Percentiles rank a stretch among this genome's conserved stretches.
Conservation (phyloP, 345 rosid genomes). For the Raphanus raphanistrum region DNA sequence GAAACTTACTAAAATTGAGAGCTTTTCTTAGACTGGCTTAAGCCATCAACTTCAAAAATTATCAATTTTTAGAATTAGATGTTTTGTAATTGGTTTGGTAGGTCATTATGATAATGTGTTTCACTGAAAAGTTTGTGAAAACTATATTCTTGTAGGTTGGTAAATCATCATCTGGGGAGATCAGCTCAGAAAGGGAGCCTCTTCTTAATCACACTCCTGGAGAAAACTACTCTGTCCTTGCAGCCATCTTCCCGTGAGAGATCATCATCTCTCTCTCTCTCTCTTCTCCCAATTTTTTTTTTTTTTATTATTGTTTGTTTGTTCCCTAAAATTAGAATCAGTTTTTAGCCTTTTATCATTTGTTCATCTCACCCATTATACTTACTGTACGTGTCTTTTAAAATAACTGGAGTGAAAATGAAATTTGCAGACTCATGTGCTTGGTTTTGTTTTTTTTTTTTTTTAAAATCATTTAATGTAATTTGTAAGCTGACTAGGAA, state of each 20-base stretch:
- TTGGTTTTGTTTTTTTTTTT: not conserved
- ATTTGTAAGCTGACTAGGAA: not conserved
- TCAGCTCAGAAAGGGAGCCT: slow-evolving; percentile 56
- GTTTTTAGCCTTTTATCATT: too few species aligned
- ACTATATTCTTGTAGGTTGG: slow-evolving; percentile 35
- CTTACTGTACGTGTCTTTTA: not conserved
- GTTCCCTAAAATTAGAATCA: too few species aligned
- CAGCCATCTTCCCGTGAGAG: slow-evolving; percentile 79
- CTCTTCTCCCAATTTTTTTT: not conserved
- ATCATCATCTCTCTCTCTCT: slow-evolving; percentile 6
- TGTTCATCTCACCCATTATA: too few species aligned
- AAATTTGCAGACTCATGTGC: not conserved
- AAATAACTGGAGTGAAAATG: not conserved
- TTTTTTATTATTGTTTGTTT: too few species aligned
- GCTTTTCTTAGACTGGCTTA: too few species aligned
- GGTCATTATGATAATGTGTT: not conserved
- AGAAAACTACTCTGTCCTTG: slow-evolving; percentile 58
- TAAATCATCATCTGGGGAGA: slow-evolving; percentile 39
- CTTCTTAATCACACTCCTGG: slow-evolving; percentile 43
- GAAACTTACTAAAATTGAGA: too few species aligned
- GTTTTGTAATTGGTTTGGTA: not conserved
- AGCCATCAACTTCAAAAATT: too few species aligned
- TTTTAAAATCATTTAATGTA: not conserved
- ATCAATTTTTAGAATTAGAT: not conserved
- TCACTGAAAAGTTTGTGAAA: slow-evolving; percentile 8